phyloP scores from a whole-genome alignment of 208 protist species.

The Acanthamoeba castellanii region DNA sequence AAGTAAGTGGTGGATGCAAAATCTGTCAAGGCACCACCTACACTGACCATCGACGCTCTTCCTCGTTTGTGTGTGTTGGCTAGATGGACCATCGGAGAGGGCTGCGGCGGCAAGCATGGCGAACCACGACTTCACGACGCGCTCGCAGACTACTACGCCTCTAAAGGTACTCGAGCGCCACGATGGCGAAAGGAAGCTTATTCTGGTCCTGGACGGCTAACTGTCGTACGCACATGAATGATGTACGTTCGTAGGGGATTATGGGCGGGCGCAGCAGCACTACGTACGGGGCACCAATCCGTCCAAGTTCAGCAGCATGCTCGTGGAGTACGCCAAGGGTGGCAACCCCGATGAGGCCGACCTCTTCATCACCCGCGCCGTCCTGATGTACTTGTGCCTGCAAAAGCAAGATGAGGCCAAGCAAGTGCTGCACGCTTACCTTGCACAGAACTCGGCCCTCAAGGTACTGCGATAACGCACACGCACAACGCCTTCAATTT shows the following conservation, averaged over 20 bases:
- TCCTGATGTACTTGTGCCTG: slow-evolving; percentile 18
- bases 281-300: not conserved
- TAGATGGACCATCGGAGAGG: slow-evolving; percentile 22
- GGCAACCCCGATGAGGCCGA: slow-evolving; percentile 10
- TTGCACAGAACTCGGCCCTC: not conserved
- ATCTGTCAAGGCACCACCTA: not conserved
- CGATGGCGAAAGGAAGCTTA: too few relatives aligned
- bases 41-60: not conserved
- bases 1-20: too few relatives aligned
- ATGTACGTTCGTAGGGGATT: not conserved
- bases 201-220: not conserved
- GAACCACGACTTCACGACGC: slow-evolving; percentile 24
- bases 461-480: not conserved
- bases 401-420: slow-evolving; percentile 36
- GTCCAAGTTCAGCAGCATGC: not conserved
- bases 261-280: slow-evolving; percentile 24
- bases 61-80: not conserved
- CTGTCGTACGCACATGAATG: not conserved
- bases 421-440: not conserved
- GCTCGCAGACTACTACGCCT: slow-evolving; percentile 18
- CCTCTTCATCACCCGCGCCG: slow-evolving; percentile 50
- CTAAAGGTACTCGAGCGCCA: too few relatives aligned
- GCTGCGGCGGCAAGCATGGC: slow-evolving; percentile 8
- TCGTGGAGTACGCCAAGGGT: slow-evolving; percentile 18
- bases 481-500: not conserved